Percentiles rank a stretch among this genome's conserved stretches.
phyloP scores from a whole-genome alignment of 257 asterid genomes.

The Solanum acaule region DNA sequence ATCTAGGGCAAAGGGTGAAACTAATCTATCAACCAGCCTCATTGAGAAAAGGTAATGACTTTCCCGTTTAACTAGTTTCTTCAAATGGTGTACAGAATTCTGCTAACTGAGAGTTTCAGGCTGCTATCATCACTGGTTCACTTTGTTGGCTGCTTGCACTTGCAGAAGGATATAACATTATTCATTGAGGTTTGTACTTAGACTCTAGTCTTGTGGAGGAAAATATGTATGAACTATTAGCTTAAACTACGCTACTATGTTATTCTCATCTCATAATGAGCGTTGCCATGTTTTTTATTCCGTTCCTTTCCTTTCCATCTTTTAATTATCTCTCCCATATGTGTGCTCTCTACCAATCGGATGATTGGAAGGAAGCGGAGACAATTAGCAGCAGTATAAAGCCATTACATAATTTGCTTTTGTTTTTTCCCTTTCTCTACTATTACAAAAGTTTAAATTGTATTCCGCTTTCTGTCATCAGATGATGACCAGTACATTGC shows the following conservation, averaged over 20 bases:
- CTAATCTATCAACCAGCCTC: slow-evolving; percentile 15
- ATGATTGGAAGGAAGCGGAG: neutral
- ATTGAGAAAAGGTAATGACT: slow-evolving; percentile 30
- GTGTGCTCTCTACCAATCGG: neutral
- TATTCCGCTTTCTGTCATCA: slow-evolving; percentile 15
- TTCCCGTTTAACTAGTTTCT: neutral
- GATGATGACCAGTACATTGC: slow-evolving; percentile 41
- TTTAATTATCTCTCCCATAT: neutral
- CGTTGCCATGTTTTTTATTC: neutral
- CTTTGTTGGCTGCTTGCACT: slow-evolving; percentile 38
- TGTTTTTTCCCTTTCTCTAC: neutral
- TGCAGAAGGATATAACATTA: slow-evolving; percentile 38
- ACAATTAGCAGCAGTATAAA: neutral
- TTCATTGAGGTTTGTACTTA: slow-evolving; percentile 39
- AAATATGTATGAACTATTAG: neutral
- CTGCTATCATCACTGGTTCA: slow-evolving; percentile 38
- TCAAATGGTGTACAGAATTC: neutral
- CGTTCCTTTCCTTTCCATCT: neutral
- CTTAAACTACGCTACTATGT: neutral
- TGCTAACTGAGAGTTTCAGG: slow-evolving; percentile 32
- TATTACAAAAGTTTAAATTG: neutral
- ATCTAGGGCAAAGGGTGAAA: slow-evolving; percentile 22
- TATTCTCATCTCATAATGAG: neutral
- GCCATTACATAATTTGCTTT: neutral
- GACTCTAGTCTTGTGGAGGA: neutral